These are phyloP conservation scores for Sarocladiaceae sp. DNA, from an alignment of 2,329 filamentous ascomycete genomes.

Conservation along the genomic window DNA sequence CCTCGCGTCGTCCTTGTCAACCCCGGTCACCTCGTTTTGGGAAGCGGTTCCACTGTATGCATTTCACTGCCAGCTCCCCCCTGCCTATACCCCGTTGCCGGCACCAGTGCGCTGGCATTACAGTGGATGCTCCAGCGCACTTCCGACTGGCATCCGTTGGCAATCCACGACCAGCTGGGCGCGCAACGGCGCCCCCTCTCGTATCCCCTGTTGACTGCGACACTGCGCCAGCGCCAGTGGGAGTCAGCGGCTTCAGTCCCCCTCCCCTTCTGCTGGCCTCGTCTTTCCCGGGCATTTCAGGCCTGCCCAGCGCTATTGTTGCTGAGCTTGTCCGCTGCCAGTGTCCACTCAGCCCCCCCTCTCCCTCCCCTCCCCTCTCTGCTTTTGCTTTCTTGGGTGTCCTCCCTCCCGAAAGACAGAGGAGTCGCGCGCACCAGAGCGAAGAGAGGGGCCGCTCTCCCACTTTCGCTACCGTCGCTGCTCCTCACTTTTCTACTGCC, in stretches of 20 bases:
- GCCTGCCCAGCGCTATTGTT: neutral
- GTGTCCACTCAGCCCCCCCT: neutral
- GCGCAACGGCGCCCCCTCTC: slow-evolving; percentile 1
- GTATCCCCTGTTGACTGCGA: neutral
- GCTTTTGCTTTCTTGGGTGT: slow-evolving; percentile 8
- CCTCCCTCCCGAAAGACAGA: slow-evolving; percentile 10
- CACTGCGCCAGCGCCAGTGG: too few relatives aligned
- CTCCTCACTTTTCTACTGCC: slow-evolving; percentile 12
- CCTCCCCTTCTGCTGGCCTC: neutral
- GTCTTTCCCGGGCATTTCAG: neutral
- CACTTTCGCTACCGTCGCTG: slow-evolving; percentile 9
- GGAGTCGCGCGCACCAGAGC: neutral
- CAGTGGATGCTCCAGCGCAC: slow-evolving; percentile 2
- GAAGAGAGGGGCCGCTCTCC: slow-evolving; percentile 10
- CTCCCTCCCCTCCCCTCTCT: slow-evolving; percentile 8
- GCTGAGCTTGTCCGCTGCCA: neutral
- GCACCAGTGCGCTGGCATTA: neutral
- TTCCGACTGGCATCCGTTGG: too few relatives aligned
- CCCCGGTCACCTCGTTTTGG: neutral
- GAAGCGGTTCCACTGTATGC: neutral
- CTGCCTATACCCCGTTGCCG: neutral
- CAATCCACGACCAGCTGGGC: too few relatives aligned
- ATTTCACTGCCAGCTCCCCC: neutral
- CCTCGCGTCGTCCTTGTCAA: neutral
- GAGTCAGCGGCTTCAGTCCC: too few relatives aligned